Conservation (phyloP, 2,329 filamentous ascomycete genomes). For the Talaromyces sp. region DNA sequence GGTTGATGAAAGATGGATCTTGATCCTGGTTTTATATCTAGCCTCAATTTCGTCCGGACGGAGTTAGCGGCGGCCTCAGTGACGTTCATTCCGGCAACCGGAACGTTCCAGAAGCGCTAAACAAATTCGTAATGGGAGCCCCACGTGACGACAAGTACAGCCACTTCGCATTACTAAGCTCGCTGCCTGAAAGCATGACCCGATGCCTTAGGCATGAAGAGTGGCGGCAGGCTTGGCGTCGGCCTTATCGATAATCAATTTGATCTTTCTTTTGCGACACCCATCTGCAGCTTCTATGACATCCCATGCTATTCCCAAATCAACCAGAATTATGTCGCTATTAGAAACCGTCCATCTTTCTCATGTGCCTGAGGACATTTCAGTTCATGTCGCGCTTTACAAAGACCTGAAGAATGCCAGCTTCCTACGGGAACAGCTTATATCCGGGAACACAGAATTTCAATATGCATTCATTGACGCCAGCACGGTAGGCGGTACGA, state of each 20-base stretch:
- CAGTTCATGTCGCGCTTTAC: conserved; percentile 71
- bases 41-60: not conserved
- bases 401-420: conserved; percentile 68
- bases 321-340: conserved; percentile 22
- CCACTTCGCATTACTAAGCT: not conserved
- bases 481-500: conserved; percentile 54
- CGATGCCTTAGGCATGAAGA: conserved; percentile 5
- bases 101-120: conserved; percentile 36
- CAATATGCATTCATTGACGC: conserved; percentile 95
- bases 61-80: conserved; percentile 13
- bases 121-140: not conserved
- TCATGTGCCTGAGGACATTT: conserved; percentile 64
- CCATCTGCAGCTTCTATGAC: not conserved
- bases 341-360: conserved; percentile 68
- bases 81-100: conserved; percentile 22
- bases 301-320: not conserved
- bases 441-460: conserved; percentile 77
- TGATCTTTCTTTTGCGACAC: not conserved
- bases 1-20: conserved; percentile 10
- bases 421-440: conserved; percentile 74
- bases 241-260: conserved; percentile 6
- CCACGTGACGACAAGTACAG: conserved; percentile 2
- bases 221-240: not conserved
- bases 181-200: not conserved
- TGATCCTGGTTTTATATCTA: not conserved